Evolutionary conservation across 495 filamentous ascomycete genomes (phyloP).

Genomic region (Penicillium macrosclerotiorum): DNA sequence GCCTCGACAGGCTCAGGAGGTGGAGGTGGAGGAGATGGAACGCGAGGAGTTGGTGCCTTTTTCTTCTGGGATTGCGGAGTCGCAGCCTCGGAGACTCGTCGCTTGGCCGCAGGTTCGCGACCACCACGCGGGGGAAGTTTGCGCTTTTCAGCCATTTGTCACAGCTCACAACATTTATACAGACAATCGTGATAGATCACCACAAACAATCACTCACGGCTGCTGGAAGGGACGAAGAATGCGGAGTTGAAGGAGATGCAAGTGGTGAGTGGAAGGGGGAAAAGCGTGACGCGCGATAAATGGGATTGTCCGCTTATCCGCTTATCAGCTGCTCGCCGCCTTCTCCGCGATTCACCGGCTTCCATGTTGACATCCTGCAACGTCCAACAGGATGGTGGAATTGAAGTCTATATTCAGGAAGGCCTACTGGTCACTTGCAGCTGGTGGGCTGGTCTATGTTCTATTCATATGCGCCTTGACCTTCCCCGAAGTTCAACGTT

Average conservation of each 20-base stretch:
- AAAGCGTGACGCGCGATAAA: slow-evolving; percentile 27
- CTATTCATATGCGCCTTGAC: slow-evolving; percentile 45
- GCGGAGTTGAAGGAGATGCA: slow-evolving; percentile 6
- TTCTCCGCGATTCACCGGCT: slow-evolving; percentile 10
- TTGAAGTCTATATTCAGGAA: slow-evolving; percentile 52
- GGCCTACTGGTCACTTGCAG: slow-evolving; percentile 55
- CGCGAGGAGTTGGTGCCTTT: slow-evolving; percentile 40
- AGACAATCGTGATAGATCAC: not conserved
- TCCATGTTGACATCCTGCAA: slow-evolving; percentile 5
- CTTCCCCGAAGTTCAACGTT: slow-evolving; percentile 49
- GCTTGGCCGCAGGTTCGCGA: slow-evolving; percentile 47
- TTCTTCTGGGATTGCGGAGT: slow-evolving; percentile 34
- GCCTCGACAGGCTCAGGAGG: slow-evolving; percentile 43
- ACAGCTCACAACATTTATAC: not conserved
- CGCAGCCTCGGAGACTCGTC: slow-evolving; percentile 44
- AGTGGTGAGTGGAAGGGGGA: slow-evolving; percentile 21
- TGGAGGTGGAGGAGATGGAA: slow-evolving; percentile 20
- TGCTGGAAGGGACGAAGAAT: slow-evolving; percentile 6
- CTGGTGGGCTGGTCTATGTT: slow-evolving; percentile 52
- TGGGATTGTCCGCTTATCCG: no score
- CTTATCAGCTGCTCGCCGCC: slow-evolving; percentile 10
- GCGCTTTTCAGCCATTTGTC: slow-evolving; percentile 47
- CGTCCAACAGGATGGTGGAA: slow-evolving; percentile 34
- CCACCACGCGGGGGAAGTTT: slow-evolving; percentile 44
- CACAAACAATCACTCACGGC: not conserved